Conservation (phyloP, 257 asterid species). For the Capsicum pubescens region DNA sequence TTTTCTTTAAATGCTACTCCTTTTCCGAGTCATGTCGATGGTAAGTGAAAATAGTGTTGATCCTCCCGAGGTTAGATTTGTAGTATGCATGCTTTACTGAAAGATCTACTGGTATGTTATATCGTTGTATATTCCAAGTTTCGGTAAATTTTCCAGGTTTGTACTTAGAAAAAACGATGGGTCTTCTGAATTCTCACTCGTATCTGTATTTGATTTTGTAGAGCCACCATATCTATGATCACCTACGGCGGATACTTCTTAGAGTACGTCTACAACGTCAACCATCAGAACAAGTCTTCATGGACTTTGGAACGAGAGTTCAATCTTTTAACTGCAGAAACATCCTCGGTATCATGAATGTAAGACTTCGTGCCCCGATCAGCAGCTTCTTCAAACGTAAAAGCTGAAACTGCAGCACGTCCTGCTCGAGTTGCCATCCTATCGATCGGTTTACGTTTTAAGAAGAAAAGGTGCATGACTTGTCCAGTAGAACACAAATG, state of each 20-base stretch:
- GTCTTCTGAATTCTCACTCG: background rate
- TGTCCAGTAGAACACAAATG: constrained; percentile 19
- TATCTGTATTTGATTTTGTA: constrained; percentile 41
- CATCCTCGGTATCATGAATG: background rate
- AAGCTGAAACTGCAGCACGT: background rate
- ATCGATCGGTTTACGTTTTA: background rate
- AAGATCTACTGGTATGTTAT: background rate
- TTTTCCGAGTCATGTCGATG: background rate
- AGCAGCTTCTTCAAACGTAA: background rate
- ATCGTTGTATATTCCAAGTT: background rate
- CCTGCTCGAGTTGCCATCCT: background rate
- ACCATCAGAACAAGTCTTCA: constrained; percentile 69
- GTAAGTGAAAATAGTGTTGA: background rate
- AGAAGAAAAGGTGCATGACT: background rate
- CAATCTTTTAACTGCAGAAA: constrained; percentile 58
- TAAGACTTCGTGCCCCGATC: background rate
- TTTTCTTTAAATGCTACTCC: background rate
- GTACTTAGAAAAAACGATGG: background rate
- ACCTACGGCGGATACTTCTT: constrained; percentile 68
- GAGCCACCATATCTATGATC: constrained; percentile 75
- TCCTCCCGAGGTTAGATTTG: background rate
- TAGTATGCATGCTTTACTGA: background rate
- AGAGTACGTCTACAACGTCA: constrained; percentile 65
- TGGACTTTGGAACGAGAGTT: constrained; percentile 82
- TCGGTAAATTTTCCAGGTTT: background rate